A percentile compares a stretch with the other conserved stretches of the same genome.
Conservation (phyloP, 176 grass and related monocot genomes). For the Thalia dealbata region DNA sequence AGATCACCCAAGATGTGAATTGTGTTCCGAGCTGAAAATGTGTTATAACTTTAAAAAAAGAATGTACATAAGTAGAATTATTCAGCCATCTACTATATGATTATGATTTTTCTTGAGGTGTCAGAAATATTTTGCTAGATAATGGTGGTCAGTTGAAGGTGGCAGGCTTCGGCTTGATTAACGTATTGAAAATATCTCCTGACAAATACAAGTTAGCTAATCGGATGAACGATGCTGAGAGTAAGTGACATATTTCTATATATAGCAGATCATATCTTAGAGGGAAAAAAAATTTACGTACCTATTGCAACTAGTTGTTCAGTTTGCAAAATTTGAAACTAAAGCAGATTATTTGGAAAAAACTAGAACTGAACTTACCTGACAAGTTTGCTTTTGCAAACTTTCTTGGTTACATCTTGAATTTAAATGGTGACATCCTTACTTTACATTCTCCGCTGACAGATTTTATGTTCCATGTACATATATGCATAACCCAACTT, state of each 20-base stretch:
- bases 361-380: background rate
- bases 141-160: slow-evolving; percentile 88
- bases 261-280: background rate
- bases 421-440: background rate
- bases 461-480: background rate
- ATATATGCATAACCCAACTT: background rate
- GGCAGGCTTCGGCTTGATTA: slow-evolving; percentile 65
- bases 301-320: background rate
- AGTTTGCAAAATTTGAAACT: background rate
- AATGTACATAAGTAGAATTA: no score
- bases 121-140: slow-evolving; percentile 89
- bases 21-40: background rate
- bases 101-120: slow-evolving; percentile 77
- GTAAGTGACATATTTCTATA: slow-evolving; percentile 40
- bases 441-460: background rate
- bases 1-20: slow-evolving; percentile 25
- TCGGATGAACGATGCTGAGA: slow-evolving; percentile 34
- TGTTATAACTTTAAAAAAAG: slow-evolving; percentile 15
- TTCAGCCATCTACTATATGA: slow-evolving; percentile 16
- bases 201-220: slow-evolving; percentile 52
- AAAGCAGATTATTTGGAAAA: background rate
- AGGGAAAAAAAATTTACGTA: no score
- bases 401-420: no score
- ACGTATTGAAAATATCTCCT: slow-evolving; percentile 44
- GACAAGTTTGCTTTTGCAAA: no score